Evolutionary conservation across 2,329 filamentous ascomycete species (phyloP).

Genomic region (Penicillium fuscoglaucum): DNA sequence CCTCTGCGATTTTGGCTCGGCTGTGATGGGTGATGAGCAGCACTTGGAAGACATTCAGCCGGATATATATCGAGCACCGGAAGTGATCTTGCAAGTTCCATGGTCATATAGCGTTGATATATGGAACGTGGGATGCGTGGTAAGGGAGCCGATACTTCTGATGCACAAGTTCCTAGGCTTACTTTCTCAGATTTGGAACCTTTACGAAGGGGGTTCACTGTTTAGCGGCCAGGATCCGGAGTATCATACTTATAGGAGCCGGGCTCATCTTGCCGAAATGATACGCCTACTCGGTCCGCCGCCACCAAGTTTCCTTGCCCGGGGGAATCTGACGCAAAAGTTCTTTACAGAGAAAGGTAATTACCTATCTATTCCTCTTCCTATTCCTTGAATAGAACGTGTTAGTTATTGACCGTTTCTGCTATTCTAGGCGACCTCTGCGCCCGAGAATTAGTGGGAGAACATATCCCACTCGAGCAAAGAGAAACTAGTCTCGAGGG

Average conservation of each 20-base stretch:
- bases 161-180: not conserved
- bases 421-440: slow-evolving; percentile 31
- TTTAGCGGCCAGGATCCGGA: slow-evolving; percentile 48
- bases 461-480: slow-evolving; percentile 35
- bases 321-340: slow-evolving; percentile 33
- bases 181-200: slow-evolving; percentile 48
- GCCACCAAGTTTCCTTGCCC: slow-evolving; percentile 37
- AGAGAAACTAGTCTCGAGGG: slow-evolving; percentile 42
- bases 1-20: slow-evolving; percentile 55
- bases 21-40: slow-evolving; percentile 38
- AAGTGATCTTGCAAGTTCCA: slow-evolving; percentile 50
- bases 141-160: slow-evolving; percentile 29
- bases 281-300: slow-evolving; percentile 49
- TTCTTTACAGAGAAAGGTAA: slow-evolving; percentile 45
- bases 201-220: slow-evolving; percentile 49
- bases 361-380: not conserved
- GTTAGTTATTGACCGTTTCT: not conserved
- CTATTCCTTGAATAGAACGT: not conserved
- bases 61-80: slow-evolving; percentile 39
- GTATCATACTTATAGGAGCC: slow-evolving; percentile 42
- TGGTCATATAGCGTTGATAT: slow-evolving; percentile 54
- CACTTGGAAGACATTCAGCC: slow-evolving; percentile 36
- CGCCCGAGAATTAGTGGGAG: slow-evolving; percentile 22
- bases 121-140: slow-evolving; percentile 56
- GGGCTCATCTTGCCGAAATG: slow-evolving; percentile 53